Evolutionary conservation across 2,329 filamentous ascomycete genomes (phyloP), one percentile per base, ranked within the genome.

Genomic region (Mycosphaerella sp.): DNA sequence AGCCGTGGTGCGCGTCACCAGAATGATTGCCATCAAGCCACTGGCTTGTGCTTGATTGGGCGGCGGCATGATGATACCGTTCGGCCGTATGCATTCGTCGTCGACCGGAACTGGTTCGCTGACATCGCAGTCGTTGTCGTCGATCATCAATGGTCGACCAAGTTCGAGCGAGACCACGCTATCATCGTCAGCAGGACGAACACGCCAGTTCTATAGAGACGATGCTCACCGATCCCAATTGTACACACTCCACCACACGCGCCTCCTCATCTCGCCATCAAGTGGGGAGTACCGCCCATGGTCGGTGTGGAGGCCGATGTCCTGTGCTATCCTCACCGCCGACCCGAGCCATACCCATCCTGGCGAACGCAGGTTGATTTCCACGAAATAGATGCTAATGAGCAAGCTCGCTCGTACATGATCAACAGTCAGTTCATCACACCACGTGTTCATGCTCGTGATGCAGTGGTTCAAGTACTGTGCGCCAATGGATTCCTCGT

Each of bases 231-330:
- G 83, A 72, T 98, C 93, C 74, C 91, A 83, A 43, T 89, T 82
- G 71, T 97, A 97, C 53, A 95, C 82, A 11, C 88, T 83, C 90
- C 93, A 98, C 92, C 92, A 98, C 2, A 93, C 82, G 52, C 91
- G 80, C 57, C 87, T 83, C 51, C 91, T 83, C 82, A 92, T 90
- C 70, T 97, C 92, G 9, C 81, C 81, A 64, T 95, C 90, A 11
- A 95, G 76, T 1, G 83, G 78, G 2, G 86, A 80, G 78, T 85
- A 89, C 0, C 84, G 79, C 0, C 85, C 85, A 1, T 82, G 81
- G 64, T 95, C 88, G 6, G 81, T 75, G 64, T 96, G 85, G 8
- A 97, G 76, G 0, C 88, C 88, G 44, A 96, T 77, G 61, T 93
- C 87, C 67, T 97, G 92, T 0, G 86, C 87, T 49, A 87, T 84